phyloP scores from a whole-genome alignment of 768 basidiomycete genomes.

The Termitomyces sp. region DNA sequence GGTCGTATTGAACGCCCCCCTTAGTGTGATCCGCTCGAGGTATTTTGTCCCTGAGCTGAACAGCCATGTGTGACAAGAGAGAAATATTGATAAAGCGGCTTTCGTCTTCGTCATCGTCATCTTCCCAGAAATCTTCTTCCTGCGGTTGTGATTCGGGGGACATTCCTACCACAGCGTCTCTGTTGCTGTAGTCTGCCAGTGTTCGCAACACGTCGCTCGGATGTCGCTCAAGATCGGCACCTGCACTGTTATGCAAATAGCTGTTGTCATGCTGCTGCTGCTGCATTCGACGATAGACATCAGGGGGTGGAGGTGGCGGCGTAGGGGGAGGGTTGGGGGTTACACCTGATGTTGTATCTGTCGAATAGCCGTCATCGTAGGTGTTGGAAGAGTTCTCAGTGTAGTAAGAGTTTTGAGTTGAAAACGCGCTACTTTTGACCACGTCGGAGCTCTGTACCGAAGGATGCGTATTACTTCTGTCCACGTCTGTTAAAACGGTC shows the following conservation, averaged over 20 bases:
- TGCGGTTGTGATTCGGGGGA: conserved; percentile 21
- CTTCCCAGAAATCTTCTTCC: conserved; percentile 51
- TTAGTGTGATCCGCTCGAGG: conserved; percentile 86
- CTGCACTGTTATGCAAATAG: conserved; percentile 2
- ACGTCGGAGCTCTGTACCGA: conserved; percentile 5
- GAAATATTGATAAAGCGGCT: conserved; percentile 85
- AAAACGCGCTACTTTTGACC: background rate
- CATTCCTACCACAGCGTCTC: conserved; percentile 4
- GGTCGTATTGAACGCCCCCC: conserved; percentile 86
- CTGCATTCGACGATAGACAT: conserved; percentile 3
- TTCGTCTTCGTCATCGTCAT: conserved; percentile 63
- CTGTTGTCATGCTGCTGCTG: conserved; percentile 5
- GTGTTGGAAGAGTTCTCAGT: conserved; percentile 3
- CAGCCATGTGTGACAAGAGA: conserved; percentile 83
- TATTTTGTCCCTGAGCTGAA: conserved; percentile 87
- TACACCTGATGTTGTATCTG: conserved; percentile 2
- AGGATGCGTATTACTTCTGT: conserved; percentile 14
- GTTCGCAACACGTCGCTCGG: conserved; percentile 34
- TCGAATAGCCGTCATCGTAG: conserved; percentile 4
- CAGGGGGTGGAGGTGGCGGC: background rate
- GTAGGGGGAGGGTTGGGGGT: conserved; percentile 3
- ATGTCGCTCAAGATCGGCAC: conserved; percentile 22
- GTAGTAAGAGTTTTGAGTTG: conserved; percentile 2
- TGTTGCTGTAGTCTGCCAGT: conserved; percentile 28
- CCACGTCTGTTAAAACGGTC: background rate